Percentiles rank a stretch among this genome's conserved stretches.
These are phyloP conservation scores for Heteromeles arbutifolia DNA, from an alignment of 306 rosid genomes.

Conservation along the genomic window DNA sequence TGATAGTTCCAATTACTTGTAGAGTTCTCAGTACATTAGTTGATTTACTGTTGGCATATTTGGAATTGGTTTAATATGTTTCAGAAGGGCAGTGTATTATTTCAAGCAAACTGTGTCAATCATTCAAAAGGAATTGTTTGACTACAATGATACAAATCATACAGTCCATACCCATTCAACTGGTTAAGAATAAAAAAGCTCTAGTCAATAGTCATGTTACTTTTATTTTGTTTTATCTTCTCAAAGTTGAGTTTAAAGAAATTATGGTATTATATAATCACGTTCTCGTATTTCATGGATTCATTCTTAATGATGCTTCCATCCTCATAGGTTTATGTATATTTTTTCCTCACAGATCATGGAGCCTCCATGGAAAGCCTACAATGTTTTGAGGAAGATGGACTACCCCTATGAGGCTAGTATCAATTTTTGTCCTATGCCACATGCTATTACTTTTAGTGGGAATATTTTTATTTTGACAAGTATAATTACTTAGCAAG, in stretches of 20 bases:
- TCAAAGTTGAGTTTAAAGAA: background rate
- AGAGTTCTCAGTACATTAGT: background rate
- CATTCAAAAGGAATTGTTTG: background rate
- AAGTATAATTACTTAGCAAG: background rate
- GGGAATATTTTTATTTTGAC: background rate
- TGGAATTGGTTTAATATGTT: background rate
- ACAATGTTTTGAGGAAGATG: conserved; percentile 75
- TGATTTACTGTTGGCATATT: background rate
- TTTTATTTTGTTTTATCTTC: background rate
- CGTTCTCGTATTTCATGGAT: background rate
- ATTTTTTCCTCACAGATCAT: conserved; percentile 60
- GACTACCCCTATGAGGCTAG: conserved; percentile 89
- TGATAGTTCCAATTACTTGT: background rate
- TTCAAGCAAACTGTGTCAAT: background rate
- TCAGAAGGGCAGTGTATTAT: background rate
- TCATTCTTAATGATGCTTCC: conserved; percentile 9
- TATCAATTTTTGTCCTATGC: background rate
- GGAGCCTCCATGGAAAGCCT: conserved; percentile 96
- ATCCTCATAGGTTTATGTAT: background rate
- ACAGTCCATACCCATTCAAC: background rate
- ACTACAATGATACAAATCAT: background rate
- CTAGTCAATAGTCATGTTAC: background rate
- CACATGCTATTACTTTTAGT: background rate
- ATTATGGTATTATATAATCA: background rate
- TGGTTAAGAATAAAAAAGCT: background rate